A percentile compares a stretch with the other conserved stretches of the same genome.
These are phyloP conservation scores for Trichoderma koningiopsis DNA, from an alignment of 2,329 filamentous ascomycete genomes.

Conservation along the genomic window DNA sequence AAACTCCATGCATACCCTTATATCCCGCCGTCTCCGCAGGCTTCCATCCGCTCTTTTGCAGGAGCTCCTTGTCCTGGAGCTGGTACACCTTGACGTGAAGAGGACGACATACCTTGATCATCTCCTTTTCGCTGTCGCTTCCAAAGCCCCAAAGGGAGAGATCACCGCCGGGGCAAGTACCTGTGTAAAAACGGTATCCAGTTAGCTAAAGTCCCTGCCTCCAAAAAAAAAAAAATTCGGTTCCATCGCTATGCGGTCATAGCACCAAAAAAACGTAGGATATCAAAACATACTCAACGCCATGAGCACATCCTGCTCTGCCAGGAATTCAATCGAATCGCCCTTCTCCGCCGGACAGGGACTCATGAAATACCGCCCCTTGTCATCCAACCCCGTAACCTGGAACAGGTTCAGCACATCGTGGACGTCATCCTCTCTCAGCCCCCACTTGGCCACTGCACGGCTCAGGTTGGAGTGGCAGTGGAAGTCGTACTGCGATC, in stretches of 20 bases:
- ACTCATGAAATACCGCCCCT: constrained; percentile 77
- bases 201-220: not conserved
- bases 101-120: constrained; percentile 70
- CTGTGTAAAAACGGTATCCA: constrained; percentile 34
- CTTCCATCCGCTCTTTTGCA: constrained; percentile 62
- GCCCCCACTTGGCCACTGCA: constrained; percentile 67
- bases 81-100: constrained; percentile 73
- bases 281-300: constrained; percentile 49
- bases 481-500: constrained; percentile 75
- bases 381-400: constrained; percentile 72
- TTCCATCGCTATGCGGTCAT: not conserved
- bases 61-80: constrained; percentile 55
- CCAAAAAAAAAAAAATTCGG: not conserved
- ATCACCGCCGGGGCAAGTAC: constrained; percentile 79
- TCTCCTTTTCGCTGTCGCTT: constrained; percentile 65
- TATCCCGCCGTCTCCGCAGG: constrained; percentile 63
- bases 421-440: constrained; percentile 75
- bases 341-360: constrained; percentile 57
- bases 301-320: constrained; percentile 73
- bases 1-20: constrained; percentile 62
- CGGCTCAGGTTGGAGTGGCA: constrained; percentile 82
- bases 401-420: constrained; percentile 88
- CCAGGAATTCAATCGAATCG: constrained; percentile 74
- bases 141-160: constrained; percentile 82
- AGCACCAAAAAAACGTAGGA: not conserved